A percentile compares a stretch with the other conserved stretches of the same genome.
Conservation (phyloP, 2,329 filamentous ascomycete genomes). For the Exutisphaerella laricina region DNA sequence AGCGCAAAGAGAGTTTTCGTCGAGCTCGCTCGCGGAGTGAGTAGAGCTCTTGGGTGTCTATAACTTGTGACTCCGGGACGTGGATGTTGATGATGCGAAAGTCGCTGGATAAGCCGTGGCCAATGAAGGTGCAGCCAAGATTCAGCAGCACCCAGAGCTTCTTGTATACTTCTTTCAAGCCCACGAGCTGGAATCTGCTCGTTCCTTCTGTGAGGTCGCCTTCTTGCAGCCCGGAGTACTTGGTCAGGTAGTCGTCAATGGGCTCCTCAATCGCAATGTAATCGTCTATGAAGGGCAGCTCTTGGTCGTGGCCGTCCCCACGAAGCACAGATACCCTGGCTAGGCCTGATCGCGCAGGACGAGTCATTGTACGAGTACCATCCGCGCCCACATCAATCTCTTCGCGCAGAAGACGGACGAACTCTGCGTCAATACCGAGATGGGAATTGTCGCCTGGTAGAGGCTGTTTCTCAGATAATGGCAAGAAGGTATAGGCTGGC, state of each 20-base stretch:
- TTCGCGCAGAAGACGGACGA: constrained; percentile 84
- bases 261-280: constrained; percentile 89
- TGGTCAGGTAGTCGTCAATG: constrained; percentile 91
- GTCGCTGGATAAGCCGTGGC: constrained; percentile 88
- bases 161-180: constrained; percentile 90
- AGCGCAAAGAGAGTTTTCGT: constrained; percentile 84
- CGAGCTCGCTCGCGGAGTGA: constrained; percentile 67
- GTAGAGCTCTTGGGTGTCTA: constrained; percentile 91
- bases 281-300: constrained; percentile 89
- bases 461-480: constrained; percentile 41
- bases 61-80: constrained; percentile 80
- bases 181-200: constrained; percentile 77
- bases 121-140: constrained; percentile 86
- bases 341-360: constrained; percentile 82
- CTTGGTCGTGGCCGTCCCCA: constrained; percentile 70
- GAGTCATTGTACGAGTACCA: constrained; percentile 83
- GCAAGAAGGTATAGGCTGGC: constrained; percentile 23
- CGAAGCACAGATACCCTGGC: constrained; percentile 90
- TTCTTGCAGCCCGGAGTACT: constrained; percentile 83
- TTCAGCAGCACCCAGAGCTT: constrained; percentile 97
- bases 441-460: constrained; percentile 58
- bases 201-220: constrained; percentile 75
- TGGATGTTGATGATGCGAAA: constrained; percentile 99
- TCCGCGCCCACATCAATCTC: constrained; percentile 97
- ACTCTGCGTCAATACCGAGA: constrained; percentile 91